These are phyloP conservation scores for Hanseniaspora uvarum DNA, from an alignment of 1,139 yeast genomes.

Conservation along the genomic window DNA sequence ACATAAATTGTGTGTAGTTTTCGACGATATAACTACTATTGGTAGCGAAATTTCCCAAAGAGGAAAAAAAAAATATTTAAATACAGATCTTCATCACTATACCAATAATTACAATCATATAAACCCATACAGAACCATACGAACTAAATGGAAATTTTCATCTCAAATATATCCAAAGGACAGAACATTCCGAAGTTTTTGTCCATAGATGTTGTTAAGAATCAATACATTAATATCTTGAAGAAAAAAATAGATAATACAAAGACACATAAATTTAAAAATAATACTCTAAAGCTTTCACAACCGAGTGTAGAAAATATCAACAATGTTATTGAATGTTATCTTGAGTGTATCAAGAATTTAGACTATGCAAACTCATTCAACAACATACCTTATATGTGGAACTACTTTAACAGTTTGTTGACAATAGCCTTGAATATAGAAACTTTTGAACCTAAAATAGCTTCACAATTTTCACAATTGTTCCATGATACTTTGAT, in stretches of 20 bases:
- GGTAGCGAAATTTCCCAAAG: no score
- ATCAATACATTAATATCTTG: slow-evolving; percentile 6
- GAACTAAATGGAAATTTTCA: slow-evolving; percentile 8
- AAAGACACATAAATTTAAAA: neutral
- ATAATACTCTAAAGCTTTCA: slow-evolving; percentile 1
- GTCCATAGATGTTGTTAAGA: slow-evolving; percentile 4
- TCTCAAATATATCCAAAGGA: slow-evolving; percentile 9
- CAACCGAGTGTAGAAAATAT: neutral
- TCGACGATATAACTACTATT: no score
- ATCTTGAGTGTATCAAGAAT: slow-evolving; percentile 1
- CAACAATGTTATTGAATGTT: neutral
- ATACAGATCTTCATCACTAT: no score
- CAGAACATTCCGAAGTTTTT: slow-evolving; percentile 2
- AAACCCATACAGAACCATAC: neutral
- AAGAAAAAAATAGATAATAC: slow-evolving; percentile 2
- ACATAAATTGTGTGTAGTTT: no score
- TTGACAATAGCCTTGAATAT: neutral
- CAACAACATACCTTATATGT: slow-evolving; percentile 10
- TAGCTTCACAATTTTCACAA: slow-evolving; percentile 1
- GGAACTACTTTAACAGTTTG: slow-evolving; percentile 10
- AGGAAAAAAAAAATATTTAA: neutral
- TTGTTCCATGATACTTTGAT: slow-evolving; percentile 3
- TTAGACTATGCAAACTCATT: slow-evolving; percentile 7
- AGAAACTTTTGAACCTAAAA: neutral
- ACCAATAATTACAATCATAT: no score